phyloP scores from a whole-genome alignment of 805 yeast species.

The Barnettozyma vustinii region DNA sequence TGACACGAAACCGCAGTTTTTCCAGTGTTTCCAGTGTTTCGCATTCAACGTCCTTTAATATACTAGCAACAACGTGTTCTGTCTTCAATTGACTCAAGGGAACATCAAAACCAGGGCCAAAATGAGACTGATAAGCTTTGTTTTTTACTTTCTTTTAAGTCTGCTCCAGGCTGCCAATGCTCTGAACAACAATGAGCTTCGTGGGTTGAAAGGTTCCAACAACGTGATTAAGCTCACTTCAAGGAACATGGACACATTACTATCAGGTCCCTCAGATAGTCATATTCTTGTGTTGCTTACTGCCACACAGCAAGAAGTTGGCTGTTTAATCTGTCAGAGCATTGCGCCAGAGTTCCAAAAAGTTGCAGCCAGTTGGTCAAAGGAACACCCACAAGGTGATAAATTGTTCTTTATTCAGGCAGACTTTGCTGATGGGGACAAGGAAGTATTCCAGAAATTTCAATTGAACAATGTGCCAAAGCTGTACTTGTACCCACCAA shows the following conservation, averaged over 20 bases:
- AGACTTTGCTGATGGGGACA: constrained; percentile 58
- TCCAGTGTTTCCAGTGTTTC: neutral
- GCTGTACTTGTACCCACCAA: constrained; percentile 55
- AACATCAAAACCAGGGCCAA: neutral
- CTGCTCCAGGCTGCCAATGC: constrained; percentile 10
- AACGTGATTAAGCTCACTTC: constrained; percentile 50
- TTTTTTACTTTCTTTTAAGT: constrained; percentile 3
- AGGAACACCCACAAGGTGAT: constrained; percentile 51
- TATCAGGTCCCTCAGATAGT: constrained; percentile 63
- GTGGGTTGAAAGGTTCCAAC: constrained; percentile 26
- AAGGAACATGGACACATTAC: constrained; percentile 47
- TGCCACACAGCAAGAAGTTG: constrained; percentile 66
- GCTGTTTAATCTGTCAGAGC: constrained; percentile 69
- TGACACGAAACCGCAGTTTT: neutral
- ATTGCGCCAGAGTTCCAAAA: constrained; percentile 59
- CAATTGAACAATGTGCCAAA: constrained; percentile 74
- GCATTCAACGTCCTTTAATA: too few relatives aligned
- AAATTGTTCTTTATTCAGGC: constrained; percentile 67
- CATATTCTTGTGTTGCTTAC: constrained; percentile 67
- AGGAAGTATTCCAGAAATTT: constrained; percentile 37
- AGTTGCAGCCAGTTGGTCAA: constrained; percentile 59
- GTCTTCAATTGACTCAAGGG: neutral
- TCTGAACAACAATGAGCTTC: constrained; percentile 18
- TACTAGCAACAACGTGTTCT: neutral
- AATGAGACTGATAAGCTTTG: neutral